Conservation (phyloP, 78 protist species). For the Mantamonas sphyraenae region DNA sequence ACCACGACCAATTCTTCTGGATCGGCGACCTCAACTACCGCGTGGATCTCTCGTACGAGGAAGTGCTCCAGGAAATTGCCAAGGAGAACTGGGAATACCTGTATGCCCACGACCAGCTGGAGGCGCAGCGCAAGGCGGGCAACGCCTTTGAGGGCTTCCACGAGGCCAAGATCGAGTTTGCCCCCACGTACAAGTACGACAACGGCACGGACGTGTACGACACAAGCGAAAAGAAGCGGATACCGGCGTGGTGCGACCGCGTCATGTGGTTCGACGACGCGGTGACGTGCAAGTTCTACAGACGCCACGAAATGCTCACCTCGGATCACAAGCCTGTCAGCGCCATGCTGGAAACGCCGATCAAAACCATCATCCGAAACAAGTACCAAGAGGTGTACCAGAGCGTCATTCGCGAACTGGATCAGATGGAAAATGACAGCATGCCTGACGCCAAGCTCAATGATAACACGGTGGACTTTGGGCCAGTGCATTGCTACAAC, state of each 20-base stretch:
- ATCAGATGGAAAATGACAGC: too few relatives aligned
- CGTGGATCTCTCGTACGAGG: slow-evolving; percentile 46
- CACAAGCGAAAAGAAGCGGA: slow-evolving; percentile 22
- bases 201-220: slow-evolving; percentile 54
- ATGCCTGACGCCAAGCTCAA: too few relatives aligned
- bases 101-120: slow-evolving; percentile 40
- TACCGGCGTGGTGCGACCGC: slow-evolving; percentile 34
- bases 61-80: slow-evolving; percentile 26
- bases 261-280: too few relatives aligned
- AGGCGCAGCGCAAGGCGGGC: background rate
- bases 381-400: too few relatives aligned
- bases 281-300: too few relatives aligned
- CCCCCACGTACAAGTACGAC: slow-evolving; percentile 89
- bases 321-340: background rate
- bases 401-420: too few relatives aligned
- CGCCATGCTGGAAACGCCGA: background rate
- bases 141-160: slow-evolving; percentile 61
- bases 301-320: slow-evolving; percentile 1
- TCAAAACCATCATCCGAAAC: too few relatives aligned
- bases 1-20: slow-evolving; percentile 59
- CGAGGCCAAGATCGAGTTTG: slow-evolving; percentile 70
- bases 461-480: too few relatives aligned
- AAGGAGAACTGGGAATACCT: slow-evolving; percentile 29
- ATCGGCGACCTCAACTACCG: slow-evolving; percentile 88
- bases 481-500: too few relatives aligned